These are phyloP conservation scores for Phialemoniopsis sp. DNA, from an alignment of 2,329 filamentous ascomycete genomes.

Conservation along the genomic window DNA sequence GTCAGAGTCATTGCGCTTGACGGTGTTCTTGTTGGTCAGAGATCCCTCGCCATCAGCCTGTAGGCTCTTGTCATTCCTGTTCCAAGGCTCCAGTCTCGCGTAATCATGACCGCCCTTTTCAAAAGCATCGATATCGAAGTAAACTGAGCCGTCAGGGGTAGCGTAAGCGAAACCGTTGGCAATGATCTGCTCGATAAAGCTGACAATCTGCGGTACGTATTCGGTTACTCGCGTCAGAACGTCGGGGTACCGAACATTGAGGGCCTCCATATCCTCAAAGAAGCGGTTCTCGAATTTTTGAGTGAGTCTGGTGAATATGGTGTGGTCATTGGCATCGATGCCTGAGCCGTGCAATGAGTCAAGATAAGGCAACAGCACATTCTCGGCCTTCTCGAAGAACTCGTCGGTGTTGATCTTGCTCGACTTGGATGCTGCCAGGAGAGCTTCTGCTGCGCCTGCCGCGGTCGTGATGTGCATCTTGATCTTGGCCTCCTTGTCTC, in stretches of 20 bases:
- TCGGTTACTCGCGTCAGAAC: slow-evolving; percentile 87
- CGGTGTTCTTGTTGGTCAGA: slow-evolving; percentile 54
- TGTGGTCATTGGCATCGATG: slow-evolving; percentile 58
- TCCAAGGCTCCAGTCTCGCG: slow-evolving; percentile 80
- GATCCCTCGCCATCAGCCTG: slow-evolving; percentile 89
- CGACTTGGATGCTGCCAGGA: slow-evolving; percentile 15
- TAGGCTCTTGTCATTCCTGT: slow-evolving; percentile 75
- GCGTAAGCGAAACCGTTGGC: slow-evolving; percentile 84
- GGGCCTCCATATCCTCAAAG: slow-evolving; percentile 77
- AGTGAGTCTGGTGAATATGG: slow-evolving; percentile 83
- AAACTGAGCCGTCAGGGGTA: slow-evolving; percentile 73
- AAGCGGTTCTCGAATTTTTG: slow-evolving; percentile 85
- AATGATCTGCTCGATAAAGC: slow-evolving; percentile 79
- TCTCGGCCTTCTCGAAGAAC: slow-evolving; percentile 52
- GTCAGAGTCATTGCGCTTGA: slow-evolving; percentile 74
- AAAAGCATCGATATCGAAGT: slow-evolving; percentile 87
- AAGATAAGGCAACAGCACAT: slow-evolving; percentile 76
- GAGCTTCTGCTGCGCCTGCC: slow-evolving; percentile 44
- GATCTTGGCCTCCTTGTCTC: slow-evolving; percentile 18
- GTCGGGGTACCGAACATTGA: slow-evolving; percentile 83
- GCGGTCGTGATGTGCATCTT: slow-evolving; percentile 61
- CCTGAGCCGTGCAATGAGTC: slow-evolving; percentile 64
- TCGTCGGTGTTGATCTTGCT: slow-evolving; percentile 21
- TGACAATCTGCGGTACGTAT: slow-evolving; percentile 81
- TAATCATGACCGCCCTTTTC: slow-evolving; percentile 83